Evolutionary conservation across 805 yeast genomes (phyloP).

Genomic region (Cyberlindnera veronae): DNA sequence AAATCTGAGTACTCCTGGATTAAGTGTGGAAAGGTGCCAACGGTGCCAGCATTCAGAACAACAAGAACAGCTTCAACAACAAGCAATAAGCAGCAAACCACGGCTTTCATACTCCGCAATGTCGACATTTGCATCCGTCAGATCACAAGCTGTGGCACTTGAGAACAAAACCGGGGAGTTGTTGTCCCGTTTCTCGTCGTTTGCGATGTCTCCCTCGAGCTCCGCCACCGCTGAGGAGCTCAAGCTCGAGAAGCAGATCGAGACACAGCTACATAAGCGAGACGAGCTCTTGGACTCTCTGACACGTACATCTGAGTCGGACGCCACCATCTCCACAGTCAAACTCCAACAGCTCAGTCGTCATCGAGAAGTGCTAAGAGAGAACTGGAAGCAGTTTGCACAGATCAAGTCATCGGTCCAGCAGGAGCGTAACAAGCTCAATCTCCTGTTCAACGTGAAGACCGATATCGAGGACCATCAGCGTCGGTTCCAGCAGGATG

Average conservation of each 20-base stretch:
- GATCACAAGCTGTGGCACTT: slow-evolving; percentile 63
- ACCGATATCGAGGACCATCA: slow-evolving; percentile 74
- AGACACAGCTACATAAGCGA: slow-evolving; percentile 47
- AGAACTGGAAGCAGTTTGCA: slow-evolving; percentile 60
- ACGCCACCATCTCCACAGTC: slow-evolving; percentile 59
- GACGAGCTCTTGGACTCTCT: slow-evolving; percentile 51
- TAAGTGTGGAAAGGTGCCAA: neutral
- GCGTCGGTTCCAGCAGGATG: slow-evolving; percentile 37
- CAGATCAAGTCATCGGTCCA: slow-evolving; percentile 55
- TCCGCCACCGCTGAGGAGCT: slow-evolving; percentile 47
- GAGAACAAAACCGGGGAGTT: slow-evolving; percentile 66
- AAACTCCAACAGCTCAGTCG: slow-evolving; percentile 79
- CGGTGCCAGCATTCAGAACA: neutral
- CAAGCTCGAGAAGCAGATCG: slow-evolving; percentile 44
- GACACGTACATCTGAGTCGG: slow-evolving; percentile 52
- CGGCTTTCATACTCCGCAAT: slow-evolving; percentile 21
- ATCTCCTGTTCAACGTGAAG: slow-evolving; percentile 71
- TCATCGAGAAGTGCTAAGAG: slow-evolving; percentile 71
- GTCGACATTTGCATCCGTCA: slow-evolving; percentile 58
- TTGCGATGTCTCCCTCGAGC: slow-evolving; percentile 48
- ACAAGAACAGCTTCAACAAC: neutral
- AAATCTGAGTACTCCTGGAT: neutral
- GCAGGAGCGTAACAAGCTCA: slow-evolving; percentile 75
- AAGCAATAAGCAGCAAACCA: neutral
- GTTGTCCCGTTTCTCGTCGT: slow-evolving; percentile 50